Evolutionary conservation across 2,329 filamentous ascomycete genomes (phyloP).

Genomic region (Neoscytalidium dimidiatum): DNA sequence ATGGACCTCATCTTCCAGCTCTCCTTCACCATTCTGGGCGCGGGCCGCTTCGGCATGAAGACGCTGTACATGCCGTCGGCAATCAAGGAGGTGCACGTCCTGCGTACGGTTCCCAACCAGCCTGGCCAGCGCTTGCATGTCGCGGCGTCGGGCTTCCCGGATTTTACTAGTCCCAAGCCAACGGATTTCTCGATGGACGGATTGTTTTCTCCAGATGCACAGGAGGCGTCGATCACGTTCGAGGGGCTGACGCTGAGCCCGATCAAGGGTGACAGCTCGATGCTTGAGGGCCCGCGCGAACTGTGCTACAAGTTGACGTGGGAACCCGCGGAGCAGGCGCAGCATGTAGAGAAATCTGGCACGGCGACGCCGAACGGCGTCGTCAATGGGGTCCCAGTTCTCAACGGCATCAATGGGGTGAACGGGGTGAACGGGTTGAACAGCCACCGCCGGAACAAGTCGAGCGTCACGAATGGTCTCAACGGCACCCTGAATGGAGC

Average conservation of each 20-base stretch:
- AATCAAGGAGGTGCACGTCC: background rate
- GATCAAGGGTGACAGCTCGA: background rate
- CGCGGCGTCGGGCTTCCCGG: background rate
- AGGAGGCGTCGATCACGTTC: background rate
- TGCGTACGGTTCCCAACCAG: background rate
- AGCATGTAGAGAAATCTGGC: background rate
- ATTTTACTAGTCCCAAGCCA: background rate
- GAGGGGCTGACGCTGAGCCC: conserved; percentile 6
- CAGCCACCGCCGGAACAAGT: background rate
- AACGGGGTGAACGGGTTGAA: background rate
- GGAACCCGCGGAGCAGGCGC: background rate
- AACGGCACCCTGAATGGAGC: background rate
- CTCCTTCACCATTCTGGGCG: conserved; percentile 14
- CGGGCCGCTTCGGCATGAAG: background rate
- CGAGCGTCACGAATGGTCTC: background rate
- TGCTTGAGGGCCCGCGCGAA: background rate
- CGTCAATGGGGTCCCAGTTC: background rate
- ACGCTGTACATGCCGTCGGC: conserved; percentile 18
- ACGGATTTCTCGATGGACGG: conserved; percentile 7
- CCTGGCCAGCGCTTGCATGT: conserved; percentile 3
- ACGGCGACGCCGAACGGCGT: background rate
- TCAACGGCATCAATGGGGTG: background rate
- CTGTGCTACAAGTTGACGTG: conserved; percentile 16
- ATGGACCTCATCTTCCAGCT: conserved; percentile 17
- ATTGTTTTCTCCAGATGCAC: background rate